Evolutionary conservation across 75 land plant genomes (phyloP).

Genomic region (Ceratopteris richardii): DNA sequence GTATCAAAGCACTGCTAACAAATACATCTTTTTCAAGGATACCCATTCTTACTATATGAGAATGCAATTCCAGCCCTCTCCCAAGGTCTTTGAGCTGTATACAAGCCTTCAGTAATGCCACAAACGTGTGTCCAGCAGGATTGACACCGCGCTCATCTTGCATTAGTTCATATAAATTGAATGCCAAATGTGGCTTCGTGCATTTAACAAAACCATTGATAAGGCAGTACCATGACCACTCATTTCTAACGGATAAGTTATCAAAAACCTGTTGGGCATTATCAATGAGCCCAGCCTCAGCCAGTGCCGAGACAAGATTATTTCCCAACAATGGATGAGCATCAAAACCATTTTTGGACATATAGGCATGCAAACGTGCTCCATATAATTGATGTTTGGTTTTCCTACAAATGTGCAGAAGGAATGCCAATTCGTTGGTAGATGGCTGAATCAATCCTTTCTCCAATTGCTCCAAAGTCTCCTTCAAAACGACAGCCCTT

Average conservation of each 20-base stretch:
- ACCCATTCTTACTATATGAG: conserved; percentile 33
- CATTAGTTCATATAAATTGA: conserved; percentile 2
- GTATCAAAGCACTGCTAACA: conserved; percentile 46
- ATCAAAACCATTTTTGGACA: too few species aligned
- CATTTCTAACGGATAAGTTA: background rate
- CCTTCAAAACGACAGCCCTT: too few species aligned
- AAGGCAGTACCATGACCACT: background rate
- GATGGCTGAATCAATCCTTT: too few species aligned
- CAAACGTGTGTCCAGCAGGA: background rate
- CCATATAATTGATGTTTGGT: too few species aligned
- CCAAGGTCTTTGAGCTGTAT: conserved; percentile 31
- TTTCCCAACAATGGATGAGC: too few species aligned
- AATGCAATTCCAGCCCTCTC: conserved; percentile 54
- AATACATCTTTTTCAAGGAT: conserved; percentile 23
- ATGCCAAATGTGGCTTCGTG: background rate
- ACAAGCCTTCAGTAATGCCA: conserved; percentile 19
- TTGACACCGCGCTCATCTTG: background rate
- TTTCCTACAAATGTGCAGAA: too few species aligned
- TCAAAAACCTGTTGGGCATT: too few species aligned
- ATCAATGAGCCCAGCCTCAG: too few species aligned
- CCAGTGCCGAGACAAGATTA: too few species aligned
- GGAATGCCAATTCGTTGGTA: too few species aligned
- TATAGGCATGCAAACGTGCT: too few species aligned
- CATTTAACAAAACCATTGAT: background rate
- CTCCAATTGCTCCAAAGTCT: too few species aligned